Percentiles rank a stretch among this genome's conserved stretches.
phyloP scores from a whole-genome alignment of 768 basidiomycete species.

The Gelatoporia subvermispora region DNA sequence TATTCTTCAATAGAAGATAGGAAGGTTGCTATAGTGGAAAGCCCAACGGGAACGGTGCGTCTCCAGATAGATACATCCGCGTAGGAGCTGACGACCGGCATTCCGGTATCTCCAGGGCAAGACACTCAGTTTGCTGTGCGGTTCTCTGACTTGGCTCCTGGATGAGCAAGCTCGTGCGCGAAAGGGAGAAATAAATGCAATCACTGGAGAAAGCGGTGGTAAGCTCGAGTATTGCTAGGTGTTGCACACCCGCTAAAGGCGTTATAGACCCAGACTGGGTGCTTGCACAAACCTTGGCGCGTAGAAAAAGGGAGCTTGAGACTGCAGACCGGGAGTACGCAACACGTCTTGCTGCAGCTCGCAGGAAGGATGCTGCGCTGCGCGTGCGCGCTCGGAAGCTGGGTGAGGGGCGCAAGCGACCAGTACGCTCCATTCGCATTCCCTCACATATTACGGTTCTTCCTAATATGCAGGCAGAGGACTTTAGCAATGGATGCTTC shows the following conservation, averaged over 20 bases:
- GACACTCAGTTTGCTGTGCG: slow-evolving; percentile 74
- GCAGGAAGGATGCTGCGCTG: slow-evolving; percentile 57
- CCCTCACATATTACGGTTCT: background rate
- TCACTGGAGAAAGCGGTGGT: slow-evolving; percentile 22
- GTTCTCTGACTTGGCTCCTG: slow-evolving; percentile 68
- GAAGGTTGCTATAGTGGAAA: slow-evolving; percentile 80
- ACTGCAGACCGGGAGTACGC: slow-evolving; percentile 61
- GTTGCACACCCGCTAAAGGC: background rate
- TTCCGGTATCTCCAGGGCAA: slow-evolving; percentile 56
- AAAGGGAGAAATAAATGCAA: slow-evolving; percentile 53
- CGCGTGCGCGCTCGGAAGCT: slow-evolving; percentile 36
- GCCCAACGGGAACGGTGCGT: slow-evolving; percentile 82
- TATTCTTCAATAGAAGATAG: slow-evolving; percentile 73
- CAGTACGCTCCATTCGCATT: slow-evolving; percentile 37
- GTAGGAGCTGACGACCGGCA: background rate
- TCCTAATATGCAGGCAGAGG: slow-evolving; percentile 1
- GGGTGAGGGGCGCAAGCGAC: slow-evolving; percentile 43
- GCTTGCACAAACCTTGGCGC: slow-evolving; percentile 60
- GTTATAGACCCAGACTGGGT: slow-evolving; percentile 69
- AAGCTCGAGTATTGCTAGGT: background rate
- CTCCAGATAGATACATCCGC: background rate
- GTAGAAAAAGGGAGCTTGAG: slow-evolving; percentile 62
- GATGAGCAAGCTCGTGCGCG: slow-evolving; percentile 67
- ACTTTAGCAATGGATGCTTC: background rate
- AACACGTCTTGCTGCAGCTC: slow-evolving; percentile 50